Base-by-base conservation (phyloP, 2,329 filamentous ascomycete genomes). In the Phoma sp. region DNA sequence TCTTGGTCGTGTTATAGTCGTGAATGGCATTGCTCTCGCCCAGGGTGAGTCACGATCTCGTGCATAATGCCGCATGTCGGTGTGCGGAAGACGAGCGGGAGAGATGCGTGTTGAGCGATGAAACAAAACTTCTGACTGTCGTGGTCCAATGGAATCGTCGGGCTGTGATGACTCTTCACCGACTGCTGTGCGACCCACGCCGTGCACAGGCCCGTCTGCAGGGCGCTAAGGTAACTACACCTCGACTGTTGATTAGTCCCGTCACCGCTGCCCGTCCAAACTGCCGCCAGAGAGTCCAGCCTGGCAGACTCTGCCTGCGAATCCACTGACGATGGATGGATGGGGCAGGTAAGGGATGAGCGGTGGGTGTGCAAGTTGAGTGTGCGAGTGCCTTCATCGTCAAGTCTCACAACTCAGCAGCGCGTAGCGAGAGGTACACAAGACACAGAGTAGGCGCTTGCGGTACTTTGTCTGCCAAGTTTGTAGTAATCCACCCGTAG, bases 1-100 rank as follows among this genome's bases (percentile, higher is more conserved):
- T 65, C 38, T 56, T 43, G 60, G 62, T 62, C 73, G 72, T 74
- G 73, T 74, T 74, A 72, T 74, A 71, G 72, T 73, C 72, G 73
- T 64, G 73, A 69, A 62, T 37, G 22, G 19, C 3, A 17, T 36
- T 62, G 53, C 64, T 62, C 49, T 66, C 64, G 69, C 65, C 69
- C 58, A 64, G 58, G 60, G 61, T 75, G 73, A 75, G 69, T 75
- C 73, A 75, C 69, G 60, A 50, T 54, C 56, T 58, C 36, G 63
- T 70, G 61, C 64, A 65, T 50, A 56, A 47, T 53, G 58, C 45
- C 58, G 51, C 39, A 61, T 60, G 58, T 62, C 57, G 60, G 52
- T 55, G 52, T 55, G 46, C 47, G 47, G 52, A 51, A 50, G 31
- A 35, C 38, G 19, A 43, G 29, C 40, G 45, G 45, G 13, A 50